Evolutionary conservation across 73 alveolate genomes (phyloP), one percentile per base, ranked within the genome.

Genomic region (Stentor roeselii): DNA sequence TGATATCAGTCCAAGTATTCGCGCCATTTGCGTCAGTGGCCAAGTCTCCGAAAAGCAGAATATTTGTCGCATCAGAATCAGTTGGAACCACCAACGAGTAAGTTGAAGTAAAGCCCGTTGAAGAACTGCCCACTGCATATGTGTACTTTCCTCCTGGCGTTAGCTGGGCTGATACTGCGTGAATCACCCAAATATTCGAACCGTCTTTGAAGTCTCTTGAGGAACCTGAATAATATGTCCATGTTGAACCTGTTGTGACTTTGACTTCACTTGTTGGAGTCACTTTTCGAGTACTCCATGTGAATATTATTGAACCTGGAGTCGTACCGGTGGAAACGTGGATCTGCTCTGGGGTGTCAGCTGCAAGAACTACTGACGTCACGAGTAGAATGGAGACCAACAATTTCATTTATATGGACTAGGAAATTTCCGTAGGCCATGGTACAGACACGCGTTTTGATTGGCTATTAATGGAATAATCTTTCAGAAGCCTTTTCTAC

Each of bases 1-100:
- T 67, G 2, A 67, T 21, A 1, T 21, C 80, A 2, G 37, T 32
- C 37, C 80, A 21, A 21, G 80, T 30, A 2, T 67, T 11, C 1
- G n/a, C 80, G 14, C 41, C 80, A 67, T 67, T 11, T 67, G 37
- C 42, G n/a, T n/a, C 80, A 30, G 80, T 67, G 27, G 41, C 37
- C 42, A 67, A 67, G 2, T 67, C 80, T 30, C 80, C 80, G 34
- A 21, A 67, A 21, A 67, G 41, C n/a, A 67, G n/a, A 34, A 67
- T 11, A 50, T 50, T 50, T 11, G 67, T 21, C 21, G 67, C 30
- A 50, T 6, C 67, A 11, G 6, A 21, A 21, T 50, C 67, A 11
- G 80, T 15, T 21, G 80, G 80, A 30, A 67, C 80, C 34, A 32
- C 14, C 37, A 67, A 34, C 0, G n/a, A 21, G 34, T 27, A 34